Evolutionary conservation across 768 basidiomycete species (phyloP), one percentile per base, ranked within the genome.

Genomic region (Sporobolomyces pararoseus): DNA sequence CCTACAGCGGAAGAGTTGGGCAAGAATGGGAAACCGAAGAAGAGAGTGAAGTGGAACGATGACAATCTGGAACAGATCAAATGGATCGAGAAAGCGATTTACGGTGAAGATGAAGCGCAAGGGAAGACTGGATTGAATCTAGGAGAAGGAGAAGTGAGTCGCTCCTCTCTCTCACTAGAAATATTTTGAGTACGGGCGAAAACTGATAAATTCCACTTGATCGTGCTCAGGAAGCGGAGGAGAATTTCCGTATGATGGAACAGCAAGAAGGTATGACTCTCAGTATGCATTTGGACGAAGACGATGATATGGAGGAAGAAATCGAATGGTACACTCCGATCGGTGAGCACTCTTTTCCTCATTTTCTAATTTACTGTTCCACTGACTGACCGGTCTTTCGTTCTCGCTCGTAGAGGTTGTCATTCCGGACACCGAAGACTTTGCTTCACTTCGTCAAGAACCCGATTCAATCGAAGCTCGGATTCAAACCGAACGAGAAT

Each of bases 241-340:
- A 54, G 46, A 53, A 60, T 63, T 46, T 54, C 4, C 27, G 44
- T n/a, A n/a, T 60, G 34, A 72, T 72, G 71, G 59, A 68, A 23
- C 21, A 63, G 59, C 66, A 68, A 34, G 71, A 72, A 49, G 71
- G 66, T 2, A 14, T 57, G 63, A 52, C 49, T 59, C 32, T 68
- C 5, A 42, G 16, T 14, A 39, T 62, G 71, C 71, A 72, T 51
- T 29, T 68, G 42, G 71, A 72, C 21, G 29, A 53, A 35, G 50
- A 35, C n/a, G 63, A 65, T 9, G 66, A 61, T 19, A 66, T 72
- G 63, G 66, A 66, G 23, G 66, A 68, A 44, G 64, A 65, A 5
- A 52, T 68, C 19, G 67, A 68, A 4, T 72, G 49, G 47, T 72
- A 72, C 54, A 25, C 44, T 34, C 71, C 71, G 2, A 12, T 65